Evolutionary conservation across 1,139 yeast species (phyloP), one percentile per base, ranked within the genome.

Genomic region (Barnettozyma hawaiiensis): DNA sequence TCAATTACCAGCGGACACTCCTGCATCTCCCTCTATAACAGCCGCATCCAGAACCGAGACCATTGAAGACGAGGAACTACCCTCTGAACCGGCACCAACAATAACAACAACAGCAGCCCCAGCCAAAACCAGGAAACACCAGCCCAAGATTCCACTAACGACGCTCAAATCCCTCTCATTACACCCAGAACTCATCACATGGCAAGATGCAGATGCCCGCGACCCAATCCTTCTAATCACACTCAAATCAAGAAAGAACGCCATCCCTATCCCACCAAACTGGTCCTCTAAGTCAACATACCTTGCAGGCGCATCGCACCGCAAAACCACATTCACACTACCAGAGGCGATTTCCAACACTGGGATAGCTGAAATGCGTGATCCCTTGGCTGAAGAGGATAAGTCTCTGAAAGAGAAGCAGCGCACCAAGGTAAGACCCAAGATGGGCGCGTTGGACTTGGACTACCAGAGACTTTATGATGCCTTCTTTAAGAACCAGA

Each of bases 281-380:
- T 92, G 98, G 98, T 78, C 77, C 44, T 66, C 74, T 12, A 87
- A 87, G 57, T 66, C 86, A 41, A 96, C 86, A 39, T 90, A 82
- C 53, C 65, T 92, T n/a, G 71, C 92, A 20, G 21, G 24, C 0
- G 71, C 81, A 0, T 74, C 80, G 51, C 71, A 85, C 45, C 90
- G 82, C 46, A 77, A 79, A 52, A 71, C 73, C 7, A 85, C 90
- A 0, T 92, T 85, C 59, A 78, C 78, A 53, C 67, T 92, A 14
- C 98, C 98, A 0, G 71, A 75, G 35, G 84, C 77, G 52, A 87
- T 92, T 36, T 72, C 69, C 39, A 89, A 79, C 43, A 92, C 97
- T 0, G 97, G 96, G 2, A 89, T 92, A 34, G 77, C 80, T 54
- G 90, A 85, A 46, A 85, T 90, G 96, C 73, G 97, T 58, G 78